Evolutionary conservation across 345 rosid genomes (phyloP), one percentile per base, ranked within the genome.

Genomic region (Stellera chamaejasme): DNA sequence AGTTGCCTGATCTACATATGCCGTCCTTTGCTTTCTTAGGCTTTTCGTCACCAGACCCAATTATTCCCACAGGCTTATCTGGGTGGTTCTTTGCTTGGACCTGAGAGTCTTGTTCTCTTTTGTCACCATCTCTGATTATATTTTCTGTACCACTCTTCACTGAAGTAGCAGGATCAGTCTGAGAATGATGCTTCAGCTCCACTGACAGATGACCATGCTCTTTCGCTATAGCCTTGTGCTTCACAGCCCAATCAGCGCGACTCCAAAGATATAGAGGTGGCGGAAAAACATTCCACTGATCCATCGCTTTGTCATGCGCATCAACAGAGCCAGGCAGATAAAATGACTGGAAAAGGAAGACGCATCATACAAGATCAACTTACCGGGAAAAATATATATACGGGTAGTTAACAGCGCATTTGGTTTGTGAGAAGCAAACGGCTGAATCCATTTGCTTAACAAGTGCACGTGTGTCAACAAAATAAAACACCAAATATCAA

Each of bases 231-330:
- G 41, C 64, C 72, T 39, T 75, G 86, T 89, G 91, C 62, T 75
- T 71, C 11, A 43, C 62, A 47, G 69, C 71, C 76, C 77, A 93
- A 69, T 84, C 91, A 32, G 28, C 66, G 53, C 74, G 91, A 61
- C 99, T 93, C 97, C 99, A 93, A 55, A 93, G 99, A 74, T 76
- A 84, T 28, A 89, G 91, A 27, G 72, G 79, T 3, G 99, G 96
- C 9, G 96, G 56, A 16, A 47, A 68, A 48, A 41, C 0, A 68
- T 89, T 93, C 94, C 97, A 93, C 65, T 81, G 85, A 8, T 82
- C 93, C 72, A 86, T 58, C 64, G 78, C 87, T 59, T 81, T 84
- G 72, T 89, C 89, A 60, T 75, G 75, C 26, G 53, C 75, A 76
- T 75, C 80, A 59, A 84, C 64, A 49, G 96, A 86, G 16, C 97